Conservation (phyloP, 129 eudicot species). For the Chrysanthemum makinoi region DNA sequence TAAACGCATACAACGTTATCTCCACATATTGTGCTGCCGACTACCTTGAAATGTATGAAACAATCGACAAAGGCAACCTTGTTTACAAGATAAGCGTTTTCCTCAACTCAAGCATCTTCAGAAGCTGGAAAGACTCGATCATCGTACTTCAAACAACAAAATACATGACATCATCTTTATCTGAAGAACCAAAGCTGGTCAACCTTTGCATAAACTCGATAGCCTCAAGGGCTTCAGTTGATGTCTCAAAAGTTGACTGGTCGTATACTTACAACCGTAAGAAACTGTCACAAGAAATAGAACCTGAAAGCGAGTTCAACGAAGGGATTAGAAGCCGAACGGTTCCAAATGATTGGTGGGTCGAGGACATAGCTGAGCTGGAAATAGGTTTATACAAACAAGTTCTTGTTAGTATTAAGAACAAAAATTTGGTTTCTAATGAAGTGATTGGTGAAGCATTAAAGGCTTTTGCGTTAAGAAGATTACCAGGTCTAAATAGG, state of each 20-base stretch:
- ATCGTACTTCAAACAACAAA: constrained; percentile 77
- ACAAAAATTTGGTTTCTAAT: constrained; percentile 47
- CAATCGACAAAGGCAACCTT: constrained; percentile 89
- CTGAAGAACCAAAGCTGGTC: constrained; percentile 75
- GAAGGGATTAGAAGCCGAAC: constrained; percentile 59
- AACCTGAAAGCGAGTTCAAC: constrained; percentile 43
- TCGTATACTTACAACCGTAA: constrained; percentile 81
- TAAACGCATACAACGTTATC: constrained; percentile 81
- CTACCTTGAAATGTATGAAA: constrained; percentile 85
- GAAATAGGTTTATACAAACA: constrained; percentile 65
- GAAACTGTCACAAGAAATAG: constrained; percentile 64
- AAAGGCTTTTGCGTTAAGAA: constrained; percentile 70
- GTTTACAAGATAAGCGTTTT: constrained; percentile 81
- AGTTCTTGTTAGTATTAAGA: constrained; percentile 58
- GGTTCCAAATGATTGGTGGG: constrained; percentile 99
- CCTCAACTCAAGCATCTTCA: constrained; percentile 69
- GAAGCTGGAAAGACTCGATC: constrained; percentile 98
- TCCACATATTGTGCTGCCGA: constrained; percentile 88
- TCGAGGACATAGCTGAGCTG: constrained; percentile 89
- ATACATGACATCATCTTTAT: constrained; percentile 43
- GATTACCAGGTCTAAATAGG: constrained; percentile 68
- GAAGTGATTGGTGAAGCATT: constrained; percentile 94
- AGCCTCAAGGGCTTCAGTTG: constrained; percentile 73
- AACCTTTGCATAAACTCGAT: constrained; percentile 75
- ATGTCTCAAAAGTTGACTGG: constrained; percentile 86